These are phyloP conservation scores for Whalleya microplaca DNA, from an alignment of 2,329 filamentous ascomycete genomes.

Conservation along the genomic window DNA sequence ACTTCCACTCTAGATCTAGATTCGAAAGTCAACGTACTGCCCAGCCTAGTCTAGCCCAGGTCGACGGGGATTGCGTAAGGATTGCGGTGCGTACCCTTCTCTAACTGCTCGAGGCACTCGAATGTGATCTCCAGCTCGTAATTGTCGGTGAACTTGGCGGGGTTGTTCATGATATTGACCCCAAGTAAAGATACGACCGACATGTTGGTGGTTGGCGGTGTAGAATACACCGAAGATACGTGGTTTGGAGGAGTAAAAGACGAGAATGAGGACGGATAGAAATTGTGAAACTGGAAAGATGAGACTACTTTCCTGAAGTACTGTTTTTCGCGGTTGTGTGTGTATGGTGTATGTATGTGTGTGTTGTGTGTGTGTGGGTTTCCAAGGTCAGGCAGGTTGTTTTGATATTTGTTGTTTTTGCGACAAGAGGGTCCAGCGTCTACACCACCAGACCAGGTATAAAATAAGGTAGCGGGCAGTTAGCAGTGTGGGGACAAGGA, in stretches of 20 bases:
- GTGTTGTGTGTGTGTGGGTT: slow-evolving; percentile 13
- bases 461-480: not conserved
- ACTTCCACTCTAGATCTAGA: slow-evolving; percentile 96
- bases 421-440: slow-evolving; percentile 8
- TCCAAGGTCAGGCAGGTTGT: slow-evolving; percentile 9
- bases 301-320: too few relatives aligned
- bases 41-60: too few relatives aligned
- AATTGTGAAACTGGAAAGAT: not conserved
- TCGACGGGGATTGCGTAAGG: not conserved
- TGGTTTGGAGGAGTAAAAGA: slow-evolving; percentile 4
- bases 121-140: slow-evolving; percentile 99
- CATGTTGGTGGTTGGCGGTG: slow-evolving; percentile 59
- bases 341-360: not conserved
- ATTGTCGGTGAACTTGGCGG: slow-evolving; percentile 86
- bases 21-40: slow-evolving; percentile 11
- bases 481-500: slow-evolving; percentile 10
- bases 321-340: too few relatives aligned
- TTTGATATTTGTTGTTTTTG: slow-evolving; percentile 26
- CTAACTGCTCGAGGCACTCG: slow-evolving; percentile 90
- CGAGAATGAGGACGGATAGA: slow-evolving; percentile 10
- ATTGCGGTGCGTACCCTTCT: slow-evolving; percentile 69
- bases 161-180: slow-evolving; percentile 96
- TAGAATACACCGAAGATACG: slow-evolving; percentile 7
- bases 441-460: too few relatives aligned
- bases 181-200: slow-evolving; percentile 95